phyloP scores from a whole-genome alignment of 192 early-diverging fungal genomes.

The Entomortierella chlamydospora region DNA sequence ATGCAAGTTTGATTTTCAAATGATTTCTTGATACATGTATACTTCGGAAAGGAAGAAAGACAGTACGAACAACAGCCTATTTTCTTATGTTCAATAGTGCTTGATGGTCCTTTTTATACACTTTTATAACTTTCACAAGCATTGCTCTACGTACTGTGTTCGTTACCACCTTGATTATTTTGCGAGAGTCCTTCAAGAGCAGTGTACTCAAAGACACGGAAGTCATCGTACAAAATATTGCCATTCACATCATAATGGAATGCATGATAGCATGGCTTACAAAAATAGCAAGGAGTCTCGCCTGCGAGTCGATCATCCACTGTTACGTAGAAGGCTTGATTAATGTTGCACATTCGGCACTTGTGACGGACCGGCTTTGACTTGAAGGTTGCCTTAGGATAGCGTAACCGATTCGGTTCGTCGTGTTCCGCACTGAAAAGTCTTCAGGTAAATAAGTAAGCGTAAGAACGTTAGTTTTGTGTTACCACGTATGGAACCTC shows the following conservation, averaged over 20 bases:
- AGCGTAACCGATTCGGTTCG: slow-evolving; percentile 61
- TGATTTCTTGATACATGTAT: no score
- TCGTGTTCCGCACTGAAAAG: slow-evolving; percentile 52
- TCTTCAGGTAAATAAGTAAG: slow-evolving; percentile 19
- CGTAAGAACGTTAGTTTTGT: not conserved
- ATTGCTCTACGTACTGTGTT: no score
- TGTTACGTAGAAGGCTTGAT: slow-evolving; percentile 71
- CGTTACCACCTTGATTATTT: no score
- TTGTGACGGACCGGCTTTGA: slow-evolving; percentile 63
- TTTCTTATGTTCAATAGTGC: no score
- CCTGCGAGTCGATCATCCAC: slow-evolving; percentile 77
- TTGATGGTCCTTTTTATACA: no score
- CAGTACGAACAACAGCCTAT: no score
- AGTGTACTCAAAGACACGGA: slow-evolving; percentile 38
- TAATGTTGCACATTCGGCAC: slow-evolving; percentile 72
- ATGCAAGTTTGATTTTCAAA: no score
- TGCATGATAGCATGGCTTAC: slow-evolving; percentile 73
- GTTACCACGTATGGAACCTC: no score
- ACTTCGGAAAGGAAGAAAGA: no score
- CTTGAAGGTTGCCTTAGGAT: slow-evolving; percentile 68
- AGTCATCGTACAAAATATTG: slow-evolving; percentile 65
- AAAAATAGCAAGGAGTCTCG: slow-evolving; percentile 76
- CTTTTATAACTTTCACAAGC: no score
- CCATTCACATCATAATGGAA: slow-evolving; percentile 75
- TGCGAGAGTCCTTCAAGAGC: not conserved